phyloP scores from a whole-genome alignment of 768 basidiomycete species.

The Lentinula aciculospora region DNA sequence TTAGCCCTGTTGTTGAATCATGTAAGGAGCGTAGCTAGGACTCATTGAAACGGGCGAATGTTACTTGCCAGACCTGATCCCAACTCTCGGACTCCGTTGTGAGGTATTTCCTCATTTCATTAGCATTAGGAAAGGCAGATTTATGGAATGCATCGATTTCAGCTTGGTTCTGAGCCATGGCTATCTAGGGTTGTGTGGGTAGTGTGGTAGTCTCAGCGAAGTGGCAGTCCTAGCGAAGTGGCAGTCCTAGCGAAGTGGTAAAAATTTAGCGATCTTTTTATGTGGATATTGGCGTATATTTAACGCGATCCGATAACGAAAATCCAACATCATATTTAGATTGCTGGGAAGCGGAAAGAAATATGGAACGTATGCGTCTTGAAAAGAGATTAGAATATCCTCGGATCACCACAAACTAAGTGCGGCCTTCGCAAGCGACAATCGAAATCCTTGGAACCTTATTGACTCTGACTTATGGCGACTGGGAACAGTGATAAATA shows the following conservation, averaged over 20 bases:
- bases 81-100: slow-evolving; percentile 19
- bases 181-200: background rate
- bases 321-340: no score
- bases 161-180: background rate
- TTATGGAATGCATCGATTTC: slow-evolving; percentile 1
- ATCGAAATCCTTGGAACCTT: no score
- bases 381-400: no score
- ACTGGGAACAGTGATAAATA: no score
- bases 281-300: background rate
- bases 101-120: slow-evolving; percentile 13
- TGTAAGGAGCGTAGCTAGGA: background rate
- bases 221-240: background rate
- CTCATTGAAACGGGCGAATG: background rate
- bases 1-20: background rate
- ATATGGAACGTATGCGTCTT: no score
- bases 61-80: slow-evolving; percentile 21
- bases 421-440: no score
- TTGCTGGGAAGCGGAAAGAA: no score
- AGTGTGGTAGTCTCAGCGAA: background rate
- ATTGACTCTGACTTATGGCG: no score
- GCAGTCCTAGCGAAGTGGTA: no score
- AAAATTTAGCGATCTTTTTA: background rate
- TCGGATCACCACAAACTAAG: no score
- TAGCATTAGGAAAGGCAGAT: slow-evolving; percentile 1
- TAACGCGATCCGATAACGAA: background rate